Conservation (phyloP, 352 stramenopile genomes). For the Phytophthora nicotianae region DNA sequence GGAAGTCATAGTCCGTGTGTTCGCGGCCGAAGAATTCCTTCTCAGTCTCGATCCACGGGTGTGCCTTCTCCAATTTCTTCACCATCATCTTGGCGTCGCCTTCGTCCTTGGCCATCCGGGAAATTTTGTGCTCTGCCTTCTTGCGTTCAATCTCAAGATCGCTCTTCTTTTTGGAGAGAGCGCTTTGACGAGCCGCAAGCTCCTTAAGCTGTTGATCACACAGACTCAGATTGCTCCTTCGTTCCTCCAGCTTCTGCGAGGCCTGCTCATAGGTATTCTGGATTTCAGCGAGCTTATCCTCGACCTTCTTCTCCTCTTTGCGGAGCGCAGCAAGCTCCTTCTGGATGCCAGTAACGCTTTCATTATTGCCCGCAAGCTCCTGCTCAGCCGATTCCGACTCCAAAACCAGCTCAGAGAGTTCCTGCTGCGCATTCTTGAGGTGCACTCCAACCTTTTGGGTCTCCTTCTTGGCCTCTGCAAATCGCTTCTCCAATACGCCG, state of each 20-base stretch:
- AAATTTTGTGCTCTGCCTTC: slow-evolving; percentile 94
- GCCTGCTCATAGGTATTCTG: slow-evolving; percentile 67
- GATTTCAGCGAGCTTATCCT: slow-evolving; percentile 67
- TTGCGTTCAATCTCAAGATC: slow-evolving; percentile 94
- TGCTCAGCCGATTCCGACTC: slow-evolving; percentile 77
- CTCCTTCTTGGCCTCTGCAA: slow-evolving; percentile 78
- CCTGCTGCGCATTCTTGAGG: slow-evolving; percentile 68
- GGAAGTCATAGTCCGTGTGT: slow-evolving; percentile 99
- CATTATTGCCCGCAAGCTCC: slow-evolving; percentile 63
- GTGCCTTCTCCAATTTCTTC: slow-evolving; percentile 91
- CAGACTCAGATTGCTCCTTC: slow-evolving; percentile 70
- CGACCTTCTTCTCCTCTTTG: slow-evolving; percentile 77
- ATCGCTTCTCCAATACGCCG: slow-evolving; percentile 75
- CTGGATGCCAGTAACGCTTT: slow-evolving; percentile 55
- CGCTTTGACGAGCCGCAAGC: slow-evolving; percentile 81
- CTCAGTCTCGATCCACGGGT: slow-evolving; percentile 98
- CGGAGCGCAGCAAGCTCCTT: slow-evolving; percentile 63
- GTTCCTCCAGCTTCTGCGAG: slow-evolving; percentile 69
- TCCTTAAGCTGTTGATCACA: slow-evolving; percentile 93
- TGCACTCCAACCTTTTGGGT: slow-evolving; percentile 63
- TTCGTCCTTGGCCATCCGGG: slow-evolving; percentile 93
- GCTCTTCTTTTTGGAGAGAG: slow-evolving; percentile 86
- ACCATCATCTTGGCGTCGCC: slow-evolving; percentile 91
- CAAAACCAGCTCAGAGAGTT: slow-evolving; percentile 74
- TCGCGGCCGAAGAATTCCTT: slow-evolving; percentile 97